Percentiles rank a stretch among this genome's conserved stretches.
phyloP scores from a whole-genome alignment of 345 rosid genomes.

The Mallotus nudiflorus region DNA sequence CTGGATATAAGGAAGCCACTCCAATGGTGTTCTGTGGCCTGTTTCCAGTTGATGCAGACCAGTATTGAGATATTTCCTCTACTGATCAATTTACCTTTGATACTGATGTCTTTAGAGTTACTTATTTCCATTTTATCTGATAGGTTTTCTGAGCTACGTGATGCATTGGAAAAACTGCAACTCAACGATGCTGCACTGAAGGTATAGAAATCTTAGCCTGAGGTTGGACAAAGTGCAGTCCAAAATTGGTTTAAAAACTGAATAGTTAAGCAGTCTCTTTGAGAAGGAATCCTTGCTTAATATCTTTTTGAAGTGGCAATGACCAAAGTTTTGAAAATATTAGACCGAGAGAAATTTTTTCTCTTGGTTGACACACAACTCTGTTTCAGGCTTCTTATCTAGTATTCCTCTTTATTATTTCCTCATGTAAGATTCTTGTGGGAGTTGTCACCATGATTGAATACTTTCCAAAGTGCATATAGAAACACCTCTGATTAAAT shows the following conservation, averaged over 20 bases:
- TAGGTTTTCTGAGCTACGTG: conserved; percentile 92
- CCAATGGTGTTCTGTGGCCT: conserved; percentile 99
- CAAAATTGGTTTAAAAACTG: too few species aligned
- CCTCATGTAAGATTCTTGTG: not conserved
- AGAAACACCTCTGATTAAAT: not conserved
- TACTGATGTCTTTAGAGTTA: conserved; percentile 7
- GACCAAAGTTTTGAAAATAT: not conserved
- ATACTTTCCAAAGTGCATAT: not conserved
- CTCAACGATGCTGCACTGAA: conserved; percentile 97
- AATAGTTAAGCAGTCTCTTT: not conserved
- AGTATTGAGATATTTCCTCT: conserved; percentile 47
- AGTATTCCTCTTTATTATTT: not conserved
- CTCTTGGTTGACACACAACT: not conserved
- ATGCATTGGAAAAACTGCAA: conserved; percentile 94
- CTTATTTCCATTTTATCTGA: conserved; percentile 25
- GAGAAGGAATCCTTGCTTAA: not conserved
- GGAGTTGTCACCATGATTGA: not conserved
- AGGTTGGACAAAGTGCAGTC: not conserved
- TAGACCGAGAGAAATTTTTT: not conserved
- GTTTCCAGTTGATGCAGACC: conserved; percentile 99
- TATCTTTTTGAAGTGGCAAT: not conserved
- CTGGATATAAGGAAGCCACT: conserved; percentile 97
- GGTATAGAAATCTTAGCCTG: conserved; percentile 36
- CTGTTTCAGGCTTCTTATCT: not conserved
- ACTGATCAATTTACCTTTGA: conserved; percentile 21